phyloP scores from a whole-genome alignment of 2,329 filamentous ascomycete species.

The Hypoxylon sp. region DNA sequence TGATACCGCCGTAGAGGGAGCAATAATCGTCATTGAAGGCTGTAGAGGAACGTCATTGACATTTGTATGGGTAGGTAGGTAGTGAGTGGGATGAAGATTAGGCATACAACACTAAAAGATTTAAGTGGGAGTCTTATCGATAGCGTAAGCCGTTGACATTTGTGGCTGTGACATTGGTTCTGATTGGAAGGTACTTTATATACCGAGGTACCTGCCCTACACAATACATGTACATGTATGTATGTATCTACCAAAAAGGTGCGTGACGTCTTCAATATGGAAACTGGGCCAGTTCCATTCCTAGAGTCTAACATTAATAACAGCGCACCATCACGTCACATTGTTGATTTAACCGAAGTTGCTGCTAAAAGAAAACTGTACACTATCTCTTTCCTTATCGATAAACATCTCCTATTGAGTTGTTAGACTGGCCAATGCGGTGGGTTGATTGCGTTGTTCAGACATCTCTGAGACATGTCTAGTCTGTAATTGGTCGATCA shows the following conservation, averaged over 20 bases:
- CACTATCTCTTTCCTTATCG: conserved; percentile 18
- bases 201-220: background rate
- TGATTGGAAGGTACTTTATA: background rate
- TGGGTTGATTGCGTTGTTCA: conserved; percentile 12
- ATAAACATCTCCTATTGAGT: conserved; percentile 2
- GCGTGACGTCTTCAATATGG: background rate
- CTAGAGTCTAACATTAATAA: background rate
- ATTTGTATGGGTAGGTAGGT: conserved; percentile 17
- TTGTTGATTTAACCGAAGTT: background rate
- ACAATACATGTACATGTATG: conserved; percentile 2
- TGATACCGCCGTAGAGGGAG: conserved; percentile 28
- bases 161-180: background rate
- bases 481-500: conserved; percentile 29
- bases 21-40: conserved; percentile 27
- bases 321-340: conserved; percentile 13
- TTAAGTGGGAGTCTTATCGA: conserved; percentile 28
- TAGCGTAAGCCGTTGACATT: conserved; percentile 3
- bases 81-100: conserved; percentile 12
- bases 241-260: conserved; percentile 3
- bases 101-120: conserved; percentile 7
- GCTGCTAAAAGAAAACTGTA: background rate
- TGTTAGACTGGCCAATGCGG: background rate
- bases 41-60: conserved; percentile 17
- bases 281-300: no score
- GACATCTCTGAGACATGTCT: conserved; percentile 34